Evolutionary conservation across 2,329 filamentous ascomycete species (phyloP), one percentile per base, ranked within the genome.

Genomic region (Xylaria hypoxylon): DNA sequence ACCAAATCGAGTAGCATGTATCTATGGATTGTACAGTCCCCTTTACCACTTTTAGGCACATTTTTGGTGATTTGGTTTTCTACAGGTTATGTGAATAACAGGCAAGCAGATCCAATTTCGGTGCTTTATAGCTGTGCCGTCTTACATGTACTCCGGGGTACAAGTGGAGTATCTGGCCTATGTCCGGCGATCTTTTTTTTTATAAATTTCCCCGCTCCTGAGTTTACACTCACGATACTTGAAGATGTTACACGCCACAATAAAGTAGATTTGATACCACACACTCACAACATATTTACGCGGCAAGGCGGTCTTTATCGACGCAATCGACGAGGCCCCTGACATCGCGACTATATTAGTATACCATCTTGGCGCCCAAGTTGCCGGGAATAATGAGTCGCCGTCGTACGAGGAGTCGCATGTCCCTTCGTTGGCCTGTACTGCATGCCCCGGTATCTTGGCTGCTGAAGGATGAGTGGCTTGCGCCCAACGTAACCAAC

Each of bases 401-500:
- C 35, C 35, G n/a, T 19, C 52, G n/a, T n/a, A 40, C 6, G 26
- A 42, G 51, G 51, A 42, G 35, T 28, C 7, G 24, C 13, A n/a
- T 53, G n/a, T n/a, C 31, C 19, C 51, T 38, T 6, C 28, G 52
- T 44, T 55, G 35, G 52, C 22, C 15, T 42, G 15, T 28, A 55
- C 52, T 55, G 52, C 52, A 55, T 44, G 22, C 35, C 15, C 22
- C 52, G 38, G 52, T 26, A 35, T 42, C 52, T 55, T 55, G 52
- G 52, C 52, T 35, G 5, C 52, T 15, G 22, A 26, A 55, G 15
- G 19, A 57, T 61, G 40, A 55, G 59, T 59, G 64, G 64, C 64
- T 63, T 59, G 59, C 53, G 53, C 48, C 57, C 38, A 52, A 48
- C 33, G 59, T 31, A 55, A 55, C 55, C 48, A 55, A 55, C 55